Percentiles rank a stretch among this genome's conserved stretches.
phyloP scores from a whole-genome alignment of 768 basidiomycete species.

The Termitomyces sp. region DNA sequence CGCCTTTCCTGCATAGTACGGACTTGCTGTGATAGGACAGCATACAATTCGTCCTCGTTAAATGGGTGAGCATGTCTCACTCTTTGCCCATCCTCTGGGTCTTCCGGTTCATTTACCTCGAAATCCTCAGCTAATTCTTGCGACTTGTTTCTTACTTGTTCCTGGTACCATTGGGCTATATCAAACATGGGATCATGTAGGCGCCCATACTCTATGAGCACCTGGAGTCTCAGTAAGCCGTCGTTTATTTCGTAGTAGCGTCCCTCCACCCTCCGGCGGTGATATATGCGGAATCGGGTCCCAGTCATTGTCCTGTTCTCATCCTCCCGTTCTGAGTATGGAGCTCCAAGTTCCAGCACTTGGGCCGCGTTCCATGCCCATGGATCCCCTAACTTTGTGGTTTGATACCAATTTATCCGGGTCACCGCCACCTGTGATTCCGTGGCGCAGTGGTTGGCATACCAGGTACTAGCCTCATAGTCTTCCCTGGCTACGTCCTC shows the following conservation, averaged over 20 bases:
- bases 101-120: no score
- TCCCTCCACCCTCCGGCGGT: fast-evolving
- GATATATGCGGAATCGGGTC: not conserved
- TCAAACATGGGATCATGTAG: not conserved
- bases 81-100: no score
- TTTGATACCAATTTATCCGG: not conserved
- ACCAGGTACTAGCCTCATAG: not conserved
- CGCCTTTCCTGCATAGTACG: no score
- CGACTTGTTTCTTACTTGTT: not conserved
- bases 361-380: not conserved
- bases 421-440: fast-evolving
- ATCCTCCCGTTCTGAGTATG: fast-evolving
- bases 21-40: no score
- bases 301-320: fast-evolving
- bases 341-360: not conserved
- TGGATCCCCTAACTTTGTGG: not conserved
- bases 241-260: not conserved
- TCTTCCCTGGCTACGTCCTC: not conserved
- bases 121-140: no score
- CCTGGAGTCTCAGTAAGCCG: not conserved
- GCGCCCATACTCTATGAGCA: not conserved
- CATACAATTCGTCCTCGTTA: no score
- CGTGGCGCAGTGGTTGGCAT: not conserved
- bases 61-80: no score
- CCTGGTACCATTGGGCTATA: not conserved